These are phyloP conservation scores for Phenoliferia sp. DNA, from an alignment of 1,284 basidiomycete species.

Conservation along the genomic window DNA sequence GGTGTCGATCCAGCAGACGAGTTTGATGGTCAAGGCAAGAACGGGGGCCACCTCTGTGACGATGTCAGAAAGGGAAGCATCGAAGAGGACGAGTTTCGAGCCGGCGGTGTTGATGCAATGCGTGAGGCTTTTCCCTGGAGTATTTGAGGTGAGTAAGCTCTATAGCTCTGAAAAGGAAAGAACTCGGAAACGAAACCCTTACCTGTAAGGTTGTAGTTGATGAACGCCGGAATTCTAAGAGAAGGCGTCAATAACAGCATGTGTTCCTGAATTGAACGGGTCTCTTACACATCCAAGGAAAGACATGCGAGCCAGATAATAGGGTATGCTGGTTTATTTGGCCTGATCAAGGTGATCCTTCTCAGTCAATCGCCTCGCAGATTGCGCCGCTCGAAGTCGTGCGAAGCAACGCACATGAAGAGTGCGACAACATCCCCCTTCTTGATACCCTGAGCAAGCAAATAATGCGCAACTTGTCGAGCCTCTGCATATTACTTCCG, in stretches of 20 bases:
- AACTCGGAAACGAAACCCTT: slow-evolving; percentile 14
- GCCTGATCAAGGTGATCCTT: slow-evolving; percentile 5
- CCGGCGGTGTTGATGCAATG: slow-evolving; percentile 40
- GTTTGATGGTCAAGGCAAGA: slow-evolving; percentile 19
- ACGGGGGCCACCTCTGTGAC: slow-evolving; percentile 34
- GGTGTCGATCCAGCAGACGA: slow-evolving; percentile 39
- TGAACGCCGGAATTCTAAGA: slow-evolving; percentile 38
- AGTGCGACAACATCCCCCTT: slow-evolving; percentile 3
- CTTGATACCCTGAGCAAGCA: slow-evolving; percentile 16
- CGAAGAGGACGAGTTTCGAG: slow-evolving; percentile 39
- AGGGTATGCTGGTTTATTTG: slow-evolving; percentile 29
- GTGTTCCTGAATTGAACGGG: neutral
- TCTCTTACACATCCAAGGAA: slow-evolving; percentile 21
- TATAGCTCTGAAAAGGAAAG: neutral
- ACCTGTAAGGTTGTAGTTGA: slow-evolving; percentile 42
- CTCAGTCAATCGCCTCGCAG: neutral
- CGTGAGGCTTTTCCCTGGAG: slow-evolving; percentile 37
- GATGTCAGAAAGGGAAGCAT: slow-evolving; percentile 35
- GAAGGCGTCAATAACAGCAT: neutral
- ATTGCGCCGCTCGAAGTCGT: too few relatives aligned
- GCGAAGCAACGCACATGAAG: neutral
- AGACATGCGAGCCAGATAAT: slow-evolving; percentile 30
- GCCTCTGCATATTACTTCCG: slow-evolving; percentile 2
- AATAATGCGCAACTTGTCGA: slow-evolving; percentile 20
- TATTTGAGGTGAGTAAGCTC: too few relatives aligned